Base-by-base conservation (phyloP, 176 grass and related monocot species). In the Oryza punctata region DNA sequence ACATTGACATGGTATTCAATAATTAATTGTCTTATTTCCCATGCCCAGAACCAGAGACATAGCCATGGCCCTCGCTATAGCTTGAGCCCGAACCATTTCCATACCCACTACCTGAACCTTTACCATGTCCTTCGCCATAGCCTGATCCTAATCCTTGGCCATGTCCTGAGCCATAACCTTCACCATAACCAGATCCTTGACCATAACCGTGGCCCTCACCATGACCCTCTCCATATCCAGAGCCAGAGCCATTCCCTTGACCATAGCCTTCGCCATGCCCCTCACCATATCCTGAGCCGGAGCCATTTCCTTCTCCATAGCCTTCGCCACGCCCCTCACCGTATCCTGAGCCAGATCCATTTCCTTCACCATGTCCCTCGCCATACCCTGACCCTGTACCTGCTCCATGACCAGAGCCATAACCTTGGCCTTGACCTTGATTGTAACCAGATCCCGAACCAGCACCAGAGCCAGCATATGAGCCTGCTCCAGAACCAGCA, bases 41-140 rank as follows among this genome's bases (percentile, higher is more conserved):
- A 69, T 80, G 63, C 21, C 69, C 76, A 73, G 81, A 79, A 15
- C 81, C 75, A 14, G 61, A 75, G 0, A 69, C 81, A 54, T 59
- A 84, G n/a, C 81, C 81, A 32, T 79, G 81, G 11, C 75, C 87
- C 25, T 88, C 81, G n/a, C 69, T 81, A 1, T 84, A 88, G 47
- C 68, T 69, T 0, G 80, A 88, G 18, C 67, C 86, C 2, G 19
- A 25, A 6, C 75, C 80, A 10, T 43, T 76, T 66, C 80, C 80
- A 18, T 41, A 65, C 13, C 80, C 73, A 12, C 16, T 41, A 3
- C 80, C 80, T 2, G 73, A 77, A 9, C 73, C 86, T 46, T 72
- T 65, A 1, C 84, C 77, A 15, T 86, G 67, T 21, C 52, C 47
- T 49, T 49, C 14, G 10, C 77, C 77, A 0, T 14, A 79, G 25